phyloP scores from a whole-genome alignment of 257 asterid genomes.

The Nicotiana noctiflora region DNA sequence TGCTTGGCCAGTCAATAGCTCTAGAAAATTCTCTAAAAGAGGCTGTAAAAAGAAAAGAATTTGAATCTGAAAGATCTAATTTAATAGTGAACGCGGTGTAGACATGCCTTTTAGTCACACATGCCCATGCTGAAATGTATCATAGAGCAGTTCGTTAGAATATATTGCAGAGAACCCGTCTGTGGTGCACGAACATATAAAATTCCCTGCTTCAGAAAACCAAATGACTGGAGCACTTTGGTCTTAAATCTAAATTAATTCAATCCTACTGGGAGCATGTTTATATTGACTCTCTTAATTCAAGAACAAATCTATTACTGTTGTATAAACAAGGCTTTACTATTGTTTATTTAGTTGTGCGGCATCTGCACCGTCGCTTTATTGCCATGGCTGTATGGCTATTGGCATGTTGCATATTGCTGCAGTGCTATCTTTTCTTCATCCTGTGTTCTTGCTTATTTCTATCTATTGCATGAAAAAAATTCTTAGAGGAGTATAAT shows the following conservation, averaged over 20 bases:
- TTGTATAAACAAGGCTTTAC: neutral
- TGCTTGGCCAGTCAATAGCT: neutral
- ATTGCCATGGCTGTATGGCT: neutral
- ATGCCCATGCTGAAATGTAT: neutral
- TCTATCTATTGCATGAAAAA: neutral
- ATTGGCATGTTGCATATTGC: neutral
- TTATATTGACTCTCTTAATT: neutral
- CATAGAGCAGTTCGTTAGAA: neutral
- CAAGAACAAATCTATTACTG: neutral
- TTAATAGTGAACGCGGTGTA: neutral
- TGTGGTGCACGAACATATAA: neutral
- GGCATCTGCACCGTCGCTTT: neutral
- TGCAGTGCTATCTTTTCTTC: neutral
- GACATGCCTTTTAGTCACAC: neutral
- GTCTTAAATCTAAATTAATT: neutral
- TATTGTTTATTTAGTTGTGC: constrained; percentile 1
- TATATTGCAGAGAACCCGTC: neutral
- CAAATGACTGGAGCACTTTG: neutral
- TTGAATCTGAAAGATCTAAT: neutral
- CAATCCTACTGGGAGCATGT: neutral
- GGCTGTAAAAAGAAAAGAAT: neutral
- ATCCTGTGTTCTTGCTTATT: neutral
- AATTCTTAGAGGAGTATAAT: neutral
- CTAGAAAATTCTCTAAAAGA: neutral
- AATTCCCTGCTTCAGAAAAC: neutral